Percentiles rank a stretch among this genome's conserved stretches.
phyloP scores from a whole-genome alignment of 1,284 basidiomycete species.

The Nidula niveotomentosa region DNA sequence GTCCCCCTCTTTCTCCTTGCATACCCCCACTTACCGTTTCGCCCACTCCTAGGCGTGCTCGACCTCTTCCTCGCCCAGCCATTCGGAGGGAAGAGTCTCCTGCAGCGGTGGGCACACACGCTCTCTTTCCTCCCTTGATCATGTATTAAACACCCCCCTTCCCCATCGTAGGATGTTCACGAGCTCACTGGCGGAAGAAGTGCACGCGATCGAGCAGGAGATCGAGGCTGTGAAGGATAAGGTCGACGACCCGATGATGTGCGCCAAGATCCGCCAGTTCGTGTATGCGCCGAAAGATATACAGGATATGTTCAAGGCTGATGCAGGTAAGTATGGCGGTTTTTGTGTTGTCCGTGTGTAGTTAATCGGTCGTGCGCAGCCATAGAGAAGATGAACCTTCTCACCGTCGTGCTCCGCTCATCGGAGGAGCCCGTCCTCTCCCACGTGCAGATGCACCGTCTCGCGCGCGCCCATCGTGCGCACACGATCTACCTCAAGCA shows the following conservation, averaged over 20 bases:
- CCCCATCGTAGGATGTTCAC: conserved; percentile 88
- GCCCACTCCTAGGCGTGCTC: conserved; percentile 54
- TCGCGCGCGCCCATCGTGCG: conserved; percentile 75
- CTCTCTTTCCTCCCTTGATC: neutral
- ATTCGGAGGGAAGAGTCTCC: conserved; percentile 89
- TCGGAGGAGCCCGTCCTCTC: conserved; percentile 75
- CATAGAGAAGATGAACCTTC: conserved; percentile 74
- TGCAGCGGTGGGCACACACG: conserved; percentile 66
- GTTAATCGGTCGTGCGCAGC: conserved; percentile 30
- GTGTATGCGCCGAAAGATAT: conserved; percentile 88
- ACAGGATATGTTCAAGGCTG: conserved; percentile 78
- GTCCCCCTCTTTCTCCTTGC: conserved; percentile 7
- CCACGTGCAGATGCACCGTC: conserved; percentile 75
- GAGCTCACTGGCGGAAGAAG: conserved; percentile 88
- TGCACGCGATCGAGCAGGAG: conserved; percentile 80
- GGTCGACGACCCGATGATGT: conserved; percentile 85
- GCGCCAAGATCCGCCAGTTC: conserved; percentile 86
- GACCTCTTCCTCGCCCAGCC: conserved; percentile 98
- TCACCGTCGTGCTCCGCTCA: conserved; percentile 84
- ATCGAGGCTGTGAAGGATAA: conserved; percentile 86
- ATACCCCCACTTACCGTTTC: conserved; percentile 2
- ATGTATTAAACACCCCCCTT: conserved; percentile 1
- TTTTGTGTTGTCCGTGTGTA: neutral
- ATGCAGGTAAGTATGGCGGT: conserved; percentile 58
- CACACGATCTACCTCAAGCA: conserved; percentile 73